Evolutionary conservation across 2,329 filamentous ascomycete genomes (phyloP).

Genomic region (Fusarium algeriense): DNA sequence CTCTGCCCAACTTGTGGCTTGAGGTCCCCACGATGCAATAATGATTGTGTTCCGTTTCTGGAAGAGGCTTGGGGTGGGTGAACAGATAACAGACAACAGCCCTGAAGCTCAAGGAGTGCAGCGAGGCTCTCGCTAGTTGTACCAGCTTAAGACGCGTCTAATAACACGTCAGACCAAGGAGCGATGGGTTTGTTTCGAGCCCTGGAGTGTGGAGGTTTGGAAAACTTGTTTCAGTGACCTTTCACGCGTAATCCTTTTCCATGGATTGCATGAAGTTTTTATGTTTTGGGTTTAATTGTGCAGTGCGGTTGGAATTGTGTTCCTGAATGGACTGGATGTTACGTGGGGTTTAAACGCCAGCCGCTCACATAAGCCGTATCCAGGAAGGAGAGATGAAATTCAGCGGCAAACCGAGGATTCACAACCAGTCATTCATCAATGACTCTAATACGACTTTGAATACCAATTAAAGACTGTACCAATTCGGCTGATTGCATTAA

Average conservation of each 20-base stretch:
- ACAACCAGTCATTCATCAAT: constrained; percentile 11
- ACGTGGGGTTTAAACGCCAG: constrained; percentile 25
- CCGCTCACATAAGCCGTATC: constrained; percentile 27
- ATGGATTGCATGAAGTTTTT: background rate
- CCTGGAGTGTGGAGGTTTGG: constrained; percentile 17
- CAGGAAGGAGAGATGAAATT: constrained; percentile 8
- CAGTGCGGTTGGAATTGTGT: constrained; percentile 8
- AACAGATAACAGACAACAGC: constrained; percentile 6
- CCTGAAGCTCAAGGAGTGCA: background rate
- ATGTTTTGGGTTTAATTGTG: constrained; percentile 30
- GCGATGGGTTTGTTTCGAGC: constrained; percentile 30
- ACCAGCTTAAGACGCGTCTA: constrained; percentile 29
- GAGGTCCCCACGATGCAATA: constrained; percentile 1
- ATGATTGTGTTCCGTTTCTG: constrained; percentile 3
- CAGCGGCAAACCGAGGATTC: background rate
- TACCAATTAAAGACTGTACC: background rate
- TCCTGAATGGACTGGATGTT: constrained; percentile 1
- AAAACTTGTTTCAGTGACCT: constrained; percentile 18
- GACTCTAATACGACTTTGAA: background rate
- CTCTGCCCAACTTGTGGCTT: background rate
- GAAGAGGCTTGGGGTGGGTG: constrained; percentile 10
- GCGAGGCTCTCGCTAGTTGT: constrained; percentile 29
- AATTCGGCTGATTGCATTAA: background rate
- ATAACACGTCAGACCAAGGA: constrained; percentile 19
- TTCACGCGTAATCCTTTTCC: constrained; percentile 15